Conservation (phyloP, 2,329 filamentous ascomycete species). For the Trichophyton rubrum region DNA sequence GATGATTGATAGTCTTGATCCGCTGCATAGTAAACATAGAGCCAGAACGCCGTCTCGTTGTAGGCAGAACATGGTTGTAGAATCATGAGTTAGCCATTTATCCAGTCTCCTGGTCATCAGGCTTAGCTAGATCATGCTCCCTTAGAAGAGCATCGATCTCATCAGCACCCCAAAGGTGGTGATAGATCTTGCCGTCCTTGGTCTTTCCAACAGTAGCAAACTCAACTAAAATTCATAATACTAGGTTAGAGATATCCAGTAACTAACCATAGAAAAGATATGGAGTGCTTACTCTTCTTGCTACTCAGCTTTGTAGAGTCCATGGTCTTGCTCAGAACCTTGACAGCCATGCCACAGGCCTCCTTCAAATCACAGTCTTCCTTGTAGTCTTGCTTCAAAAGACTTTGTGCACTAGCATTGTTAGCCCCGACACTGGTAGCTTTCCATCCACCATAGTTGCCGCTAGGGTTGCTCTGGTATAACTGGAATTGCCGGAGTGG, state of each 20-base stretch:
- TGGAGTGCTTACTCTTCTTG: slow-evolving; percentile 72
- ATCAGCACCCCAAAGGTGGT: slow-evolving; percentile 91
- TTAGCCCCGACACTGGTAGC: slow-evolving; percentile 95
- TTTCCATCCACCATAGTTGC: slow-evolving; percentile 99
- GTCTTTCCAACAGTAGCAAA: slow-evolving; percentile 97
- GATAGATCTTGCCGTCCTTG: slow-evolving; percentile 91
- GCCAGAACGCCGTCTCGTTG: background rate
- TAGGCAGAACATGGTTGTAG: background rate
- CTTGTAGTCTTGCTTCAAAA: slow-evolving; percentile 99
- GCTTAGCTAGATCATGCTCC: slow-evolving; percentile 90
- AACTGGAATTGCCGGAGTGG: slow-evolving; percentile 94
- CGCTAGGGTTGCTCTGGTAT: slow-evolving; percentile 96
- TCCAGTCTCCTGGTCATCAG: slow-evolving; percentile 52
- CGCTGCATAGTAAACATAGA: background rate
- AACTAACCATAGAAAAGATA: background rate
- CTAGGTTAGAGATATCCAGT: background rate
- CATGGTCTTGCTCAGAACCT: slow-evolving; percentile 99
- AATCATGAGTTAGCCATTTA: slow-evolving; percentile 16
- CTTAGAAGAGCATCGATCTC: slow-evolving; percentile 90
- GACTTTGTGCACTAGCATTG: slow-evolving; percentile 90
- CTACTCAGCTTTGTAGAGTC: slow-evolving; percentile 97
- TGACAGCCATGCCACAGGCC: slow-evolving; percentile 92
- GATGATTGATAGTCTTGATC: background rate
- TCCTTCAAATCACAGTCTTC: slow-evolving; percentile 94
- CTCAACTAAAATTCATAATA: slow-evolving; percentile 54